A percentile compares a stretch with the other conserved stretches of the same genome.
Conservation (phyloP, 306 rosid genomes). For the Abrus pulchellus region DNA sequence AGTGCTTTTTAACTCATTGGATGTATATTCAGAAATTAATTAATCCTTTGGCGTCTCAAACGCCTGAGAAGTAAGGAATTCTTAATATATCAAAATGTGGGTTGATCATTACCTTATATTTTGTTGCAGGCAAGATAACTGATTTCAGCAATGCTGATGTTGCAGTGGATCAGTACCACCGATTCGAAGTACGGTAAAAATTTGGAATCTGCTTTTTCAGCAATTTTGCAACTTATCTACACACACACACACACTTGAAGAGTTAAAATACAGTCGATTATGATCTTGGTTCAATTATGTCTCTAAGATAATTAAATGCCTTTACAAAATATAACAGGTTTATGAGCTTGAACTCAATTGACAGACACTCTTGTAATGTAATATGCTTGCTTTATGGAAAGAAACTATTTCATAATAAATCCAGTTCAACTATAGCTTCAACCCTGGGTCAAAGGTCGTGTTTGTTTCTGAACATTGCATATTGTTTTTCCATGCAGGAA, state of each 20-base stretch:
- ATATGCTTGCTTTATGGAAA: conserved; percentile 6
- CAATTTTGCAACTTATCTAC: no score
- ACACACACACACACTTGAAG: background rate
- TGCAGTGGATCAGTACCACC: conserved; percentile 86
- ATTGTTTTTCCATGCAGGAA: conserved; percentile 56
- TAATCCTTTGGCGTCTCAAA: background rate
- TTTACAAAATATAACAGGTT: background rate
- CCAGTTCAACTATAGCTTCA: conserved; percentile 3
- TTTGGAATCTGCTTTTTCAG: background rate
- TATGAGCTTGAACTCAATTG: background rate
- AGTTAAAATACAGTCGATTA: background rate
- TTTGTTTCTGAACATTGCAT: conserved; percentile 2
- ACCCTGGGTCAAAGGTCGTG: conserved; percentile 24
- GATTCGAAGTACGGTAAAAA: conserved; percentile 62
- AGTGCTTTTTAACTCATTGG: background rate
- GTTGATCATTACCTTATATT: conserved; percentile 28
- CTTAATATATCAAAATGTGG: conserved; percentile 14
- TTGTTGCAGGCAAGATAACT: conserved; percentile 66
- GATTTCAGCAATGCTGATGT: conserved; percentile 90
- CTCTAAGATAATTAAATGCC: background rate
- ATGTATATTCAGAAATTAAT: background rate
- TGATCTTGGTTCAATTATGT: background rate
- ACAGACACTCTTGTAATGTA: background rate
- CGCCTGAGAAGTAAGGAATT: conserved; percentile 1
- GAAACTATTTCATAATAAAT: background rate